A percentile compares a stretch with the other conserved stretches of the same genome.
Evolutionary conservation across 1,284 basidiomycete genomes (phyloP).

Genomic region (Rhodotorula mucilaginosa): DNA sequence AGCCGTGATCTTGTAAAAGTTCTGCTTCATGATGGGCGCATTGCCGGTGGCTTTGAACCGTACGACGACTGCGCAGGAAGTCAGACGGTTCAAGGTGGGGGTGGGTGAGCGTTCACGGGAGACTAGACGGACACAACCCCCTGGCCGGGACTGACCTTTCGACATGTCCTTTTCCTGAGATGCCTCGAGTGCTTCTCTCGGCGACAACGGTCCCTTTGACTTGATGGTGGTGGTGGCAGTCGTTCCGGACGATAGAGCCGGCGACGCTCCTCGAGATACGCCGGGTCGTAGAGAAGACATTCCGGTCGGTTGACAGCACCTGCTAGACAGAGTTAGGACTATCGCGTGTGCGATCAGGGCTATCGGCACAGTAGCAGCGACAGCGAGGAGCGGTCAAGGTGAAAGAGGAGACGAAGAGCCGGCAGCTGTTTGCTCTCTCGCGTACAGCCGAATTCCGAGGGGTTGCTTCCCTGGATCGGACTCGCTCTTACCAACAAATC

Average conservation of each 20-base stretch:
- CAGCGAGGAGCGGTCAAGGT: neutral
- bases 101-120: neutral
- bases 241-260: neutral
- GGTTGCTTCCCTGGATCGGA: no score
- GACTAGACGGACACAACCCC: neutral
- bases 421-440: neutral
- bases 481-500: no score
- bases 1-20: constrained; percentile 95
- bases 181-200: constrained; percentile 61
- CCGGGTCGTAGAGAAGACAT: constrained; percentile 3
- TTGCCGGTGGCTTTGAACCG: constrained; percentile 98
- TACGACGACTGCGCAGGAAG: constrained; percentile 69
- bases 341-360: neutral
- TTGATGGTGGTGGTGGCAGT: neutral
- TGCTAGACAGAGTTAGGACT: neutral
- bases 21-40: constrained; percentile 97
- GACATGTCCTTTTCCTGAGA: constrained; percentile 79
- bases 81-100: neutral
- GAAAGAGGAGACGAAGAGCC: neutral
- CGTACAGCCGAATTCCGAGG: no score
- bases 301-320: neutral
- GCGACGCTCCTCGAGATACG: neutral
- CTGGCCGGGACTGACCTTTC: constrained; percentile 60
- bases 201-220: neutral
- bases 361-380: neutral